Conservation (phyloP, 768 basidiomycete species). For the Pulveroboletus sp. region DNA sequence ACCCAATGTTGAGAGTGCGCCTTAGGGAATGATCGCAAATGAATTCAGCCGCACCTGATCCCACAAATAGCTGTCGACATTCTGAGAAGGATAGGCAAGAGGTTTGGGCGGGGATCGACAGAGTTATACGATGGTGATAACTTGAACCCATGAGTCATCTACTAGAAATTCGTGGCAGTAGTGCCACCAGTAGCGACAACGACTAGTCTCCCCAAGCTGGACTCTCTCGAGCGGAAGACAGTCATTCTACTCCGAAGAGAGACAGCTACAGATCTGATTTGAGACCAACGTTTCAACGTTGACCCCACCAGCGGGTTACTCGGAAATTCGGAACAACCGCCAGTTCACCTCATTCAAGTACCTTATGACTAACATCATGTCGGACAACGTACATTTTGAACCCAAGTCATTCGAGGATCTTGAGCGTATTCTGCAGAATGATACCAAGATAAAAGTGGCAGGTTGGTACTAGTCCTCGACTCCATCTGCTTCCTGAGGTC, state of each 20-base stretch:
- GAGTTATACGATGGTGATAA: slow-evolving; percentile 17
- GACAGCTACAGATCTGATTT: no score
- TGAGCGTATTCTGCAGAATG: slow-evolving; percentile 46
- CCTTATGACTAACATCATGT: slow-evolving; percentile 10
- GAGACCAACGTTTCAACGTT: no score
- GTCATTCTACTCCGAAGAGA: no score
- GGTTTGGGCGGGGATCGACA: slow-evolving; percentile 47
- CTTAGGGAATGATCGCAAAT: neutral
- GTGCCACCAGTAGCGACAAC: neutral
- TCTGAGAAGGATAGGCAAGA: slow-evolving; percentile 52
- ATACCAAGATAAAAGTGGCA: slow-evolving; percentile 90
- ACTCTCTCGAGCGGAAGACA: no score
- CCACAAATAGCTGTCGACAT: slow-evolving; percentile 49
- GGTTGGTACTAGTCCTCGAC: slow-evolving; percentile 45
- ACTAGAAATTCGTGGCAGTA: no score
- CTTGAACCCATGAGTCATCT: no score
- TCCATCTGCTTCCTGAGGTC: neutral
- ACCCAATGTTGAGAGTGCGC: slow-evolving; percentile 1
- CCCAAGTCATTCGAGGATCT: slow-evolving; percentile 60
- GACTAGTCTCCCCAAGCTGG: no score
- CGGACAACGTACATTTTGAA: no score
- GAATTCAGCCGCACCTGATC: slow-evolving; percentile 47
- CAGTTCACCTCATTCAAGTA: no score
- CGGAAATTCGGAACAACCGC: no score
- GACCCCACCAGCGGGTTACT: no score